A percentile compares a stretch with the other conserved stretches of the same genome.
Evolutionary conservation across 371 early-diverging fungal genomes (phyloP).

Genomic region (Polyrhizophydium stewartii): DNA sequence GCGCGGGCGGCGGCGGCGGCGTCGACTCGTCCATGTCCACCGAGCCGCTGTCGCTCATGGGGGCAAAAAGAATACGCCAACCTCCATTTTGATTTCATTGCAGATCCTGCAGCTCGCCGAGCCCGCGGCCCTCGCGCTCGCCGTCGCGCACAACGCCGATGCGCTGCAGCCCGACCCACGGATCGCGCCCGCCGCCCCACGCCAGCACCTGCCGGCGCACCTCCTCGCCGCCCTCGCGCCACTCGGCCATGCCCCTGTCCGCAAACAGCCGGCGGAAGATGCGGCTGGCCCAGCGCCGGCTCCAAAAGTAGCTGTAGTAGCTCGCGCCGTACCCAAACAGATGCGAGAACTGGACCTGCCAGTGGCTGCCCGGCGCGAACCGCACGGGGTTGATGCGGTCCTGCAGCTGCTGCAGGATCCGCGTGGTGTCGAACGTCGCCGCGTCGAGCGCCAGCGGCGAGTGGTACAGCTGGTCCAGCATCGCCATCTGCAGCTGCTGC

Average conservation of each 20-base stretch:
- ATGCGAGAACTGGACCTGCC: conserved; percentile 92
- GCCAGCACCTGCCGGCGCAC: conserved; percentile 70
- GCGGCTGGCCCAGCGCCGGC: conserved; percentile 71
- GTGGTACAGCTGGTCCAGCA: conserved; percentile 74
- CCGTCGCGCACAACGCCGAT: conserved; percentile 25
- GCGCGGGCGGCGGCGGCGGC: too few species aligned
- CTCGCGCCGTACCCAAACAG: conserved; percentile 87
- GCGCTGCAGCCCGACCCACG: conserved; percentile 60
- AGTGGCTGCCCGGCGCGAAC: conserved; percentile 62
- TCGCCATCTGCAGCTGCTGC: conserved; percentile 81
- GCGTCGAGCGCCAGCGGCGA: conserved; percentile 7
- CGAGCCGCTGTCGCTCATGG: background rate
- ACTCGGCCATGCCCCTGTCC: conserved; percentile 13
- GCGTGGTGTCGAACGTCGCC: conserved; percentile 30
- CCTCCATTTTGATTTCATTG: background rate
- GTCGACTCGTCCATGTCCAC: background rate
- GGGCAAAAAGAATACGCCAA: too few species aligned
- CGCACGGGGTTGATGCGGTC: conserved; percentile 57
- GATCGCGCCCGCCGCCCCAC: conserved; percentile 94
- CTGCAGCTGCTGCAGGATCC: conserved; percentile 50
- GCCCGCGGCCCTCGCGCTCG: conserved; percentile 12
- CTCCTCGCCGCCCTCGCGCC: conserved; percentile 48
- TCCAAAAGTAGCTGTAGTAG: conserved; percentile 93
- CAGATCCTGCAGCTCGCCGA: background rate
- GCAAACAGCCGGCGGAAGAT: conserved; percentile 72